Evolutionary conservation across 2,329 filamentous ascomycete genomes (phyloP).

Genomic region (Phialophora tarda): DNA sequence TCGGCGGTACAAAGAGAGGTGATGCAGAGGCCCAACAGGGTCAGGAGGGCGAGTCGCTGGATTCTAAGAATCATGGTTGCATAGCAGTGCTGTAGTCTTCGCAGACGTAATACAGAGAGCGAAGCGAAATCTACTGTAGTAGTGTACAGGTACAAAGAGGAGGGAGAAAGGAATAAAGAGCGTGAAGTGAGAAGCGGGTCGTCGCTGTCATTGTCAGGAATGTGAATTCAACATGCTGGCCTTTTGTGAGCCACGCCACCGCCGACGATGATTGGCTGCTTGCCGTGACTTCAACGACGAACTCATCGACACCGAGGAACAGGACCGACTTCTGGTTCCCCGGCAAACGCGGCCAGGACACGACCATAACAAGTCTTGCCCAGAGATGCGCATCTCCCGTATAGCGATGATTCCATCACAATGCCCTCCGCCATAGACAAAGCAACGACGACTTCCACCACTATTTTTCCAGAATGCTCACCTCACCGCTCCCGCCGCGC

Average conservation of each 20-base stretch:
- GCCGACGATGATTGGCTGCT: conserved; percentile 13
- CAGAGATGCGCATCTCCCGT: neutral
- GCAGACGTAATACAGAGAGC: conserved; percentile 1
- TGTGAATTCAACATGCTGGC: conserved; percentile 24
- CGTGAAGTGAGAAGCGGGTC: conserved; percentile 9
- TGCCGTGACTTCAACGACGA: neutral
- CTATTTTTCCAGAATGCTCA: conserved; percentile 36
- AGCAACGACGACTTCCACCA: conserved; percentile 22
- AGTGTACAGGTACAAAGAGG: neutral
- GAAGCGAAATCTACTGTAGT: neutral
- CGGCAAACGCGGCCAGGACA: neutral
- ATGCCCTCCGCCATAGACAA: conserved; percentile 30
- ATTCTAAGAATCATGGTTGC: conserved; percentile 49
- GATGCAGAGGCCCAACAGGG: conserved; percentile 46
- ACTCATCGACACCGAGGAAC: neutral
- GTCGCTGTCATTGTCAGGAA: conserved; percentile 10
- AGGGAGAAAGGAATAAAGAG: conserved; percentile 7
- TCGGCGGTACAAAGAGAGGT: conserved; percentile 61
- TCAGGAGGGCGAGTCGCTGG: conserved; percentile 46
- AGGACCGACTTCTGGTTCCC: neutral
- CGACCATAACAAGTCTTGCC: neutral
- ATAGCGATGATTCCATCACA: conserved; percentile 7
- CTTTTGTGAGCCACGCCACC: conserved; percentile 17
- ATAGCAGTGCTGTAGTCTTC: conserved; percentile 10
- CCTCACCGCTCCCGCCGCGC: conserved; percentile 35